These are phyloP conservation scores for Glycyrrhiza uralensis DNA, from an alignment of 306 rosid genomes.

Conservation along the genomic window DNA sequence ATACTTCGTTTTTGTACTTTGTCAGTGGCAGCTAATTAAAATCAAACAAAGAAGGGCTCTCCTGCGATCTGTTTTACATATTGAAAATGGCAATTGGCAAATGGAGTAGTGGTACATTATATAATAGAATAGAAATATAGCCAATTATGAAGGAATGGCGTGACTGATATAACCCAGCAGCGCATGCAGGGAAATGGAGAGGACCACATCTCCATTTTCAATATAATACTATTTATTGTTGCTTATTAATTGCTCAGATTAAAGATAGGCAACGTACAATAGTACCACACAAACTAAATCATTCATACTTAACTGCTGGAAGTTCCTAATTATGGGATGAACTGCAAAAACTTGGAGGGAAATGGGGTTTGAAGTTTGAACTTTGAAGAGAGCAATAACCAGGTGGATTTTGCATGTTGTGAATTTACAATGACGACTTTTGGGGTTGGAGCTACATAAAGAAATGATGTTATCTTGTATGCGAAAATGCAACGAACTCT, in stretches of 20 bases:
- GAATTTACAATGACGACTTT: background rate
- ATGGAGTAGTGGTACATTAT: background rate
- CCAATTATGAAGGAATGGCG: constrained; percentile 2
- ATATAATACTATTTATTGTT: background rate
- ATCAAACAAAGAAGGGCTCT: background rate
- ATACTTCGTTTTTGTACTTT: background rate
- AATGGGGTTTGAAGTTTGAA: background rate
- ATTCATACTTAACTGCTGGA: background rate
- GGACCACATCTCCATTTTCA: constrained; percentile 50
- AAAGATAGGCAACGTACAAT: background rate
- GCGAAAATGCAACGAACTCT: background rate
- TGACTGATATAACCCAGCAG: constrained; percentile 10
- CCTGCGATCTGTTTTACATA: background rate
- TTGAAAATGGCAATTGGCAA: constrained; percentile 21
- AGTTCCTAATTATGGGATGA: background rate
- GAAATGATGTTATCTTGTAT: background rate
- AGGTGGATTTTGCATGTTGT: background rate
- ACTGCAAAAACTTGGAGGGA: background rate
- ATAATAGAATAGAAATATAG: too few relatives aligned
- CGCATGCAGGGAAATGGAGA: constrained; percentile 19
- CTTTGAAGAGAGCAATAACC: background rate
- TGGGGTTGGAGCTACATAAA: background rate
- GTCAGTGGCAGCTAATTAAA: constrained; percentile 8
- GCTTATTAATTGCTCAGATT: background rate
- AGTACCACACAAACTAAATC: background rate